Conservation (phyloP, 805 yeast genomes). For the Zygosaccharomyces bailii region DNA sequence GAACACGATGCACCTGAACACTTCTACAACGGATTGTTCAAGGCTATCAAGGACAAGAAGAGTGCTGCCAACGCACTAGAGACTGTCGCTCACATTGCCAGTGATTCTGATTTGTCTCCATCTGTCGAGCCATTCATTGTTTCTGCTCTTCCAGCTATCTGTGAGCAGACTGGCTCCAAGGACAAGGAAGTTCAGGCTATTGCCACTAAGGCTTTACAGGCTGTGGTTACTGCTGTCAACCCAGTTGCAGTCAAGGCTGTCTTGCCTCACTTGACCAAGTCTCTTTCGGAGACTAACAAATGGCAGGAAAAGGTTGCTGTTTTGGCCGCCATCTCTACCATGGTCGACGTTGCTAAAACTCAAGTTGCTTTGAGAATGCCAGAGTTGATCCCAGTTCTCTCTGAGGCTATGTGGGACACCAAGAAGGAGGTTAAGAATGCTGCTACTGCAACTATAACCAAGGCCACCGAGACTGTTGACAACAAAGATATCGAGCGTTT, state of each 20-base stretch:
- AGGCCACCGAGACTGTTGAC: slow-evolving; percentile 95
- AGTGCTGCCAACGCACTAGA: slow-evolving; percentile 74
- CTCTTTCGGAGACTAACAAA: slow-evolving; percentile 73
- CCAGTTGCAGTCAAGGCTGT: slow-evolving; percentile 91
- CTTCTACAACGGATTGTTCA: slow-evolving; percentile 75
- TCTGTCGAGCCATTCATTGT: slow-evolving; percentile 96
- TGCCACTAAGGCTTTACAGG: slow-evolving; percentile 72
- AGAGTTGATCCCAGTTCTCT: slow-evolving; percentile 95
- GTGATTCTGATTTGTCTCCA: slow-evolving; percentile 73
- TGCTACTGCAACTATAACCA: slow-evolving; percentile 92
- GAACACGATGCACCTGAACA: slow-evolving; percentile 96
- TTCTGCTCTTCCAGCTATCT: slow-evolving; percentile 64
- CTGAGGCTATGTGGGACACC: slow-evolving; percentile 99
- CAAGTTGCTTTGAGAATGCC: slow-evolving; percentile 99
- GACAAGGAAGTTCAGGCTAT: slow-evolving; percentile 65
- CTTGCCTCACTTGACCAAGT: slow-evolving; percentile 71
- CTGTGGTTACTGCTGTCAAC: slow-evolving; percentile 78
- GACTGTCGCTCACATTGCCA: slow-evolving; percentile 83
- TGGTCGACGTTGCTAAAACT: slow-evolving; percentile 91
- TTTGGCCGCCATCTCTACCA: slow-evolving; percentile 75
- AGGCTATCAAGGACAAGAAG: slow-evolving; percentile 80
- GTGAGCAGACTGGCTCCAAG: slow-evolving; percentile 88
- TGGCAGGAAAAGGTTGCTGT: slow-evolving; percentile 98
- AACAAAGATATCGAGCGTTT: slow-evolving; percentile 99
- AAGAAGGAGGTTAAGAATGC: slow-evolving; percentile 96